Evolutionary conservation across 2,329 filamentous ascomycete genomes (phyloP), one percentile per base, ranked within the genome.

Genomic region (Capronia coronata): DNA sequence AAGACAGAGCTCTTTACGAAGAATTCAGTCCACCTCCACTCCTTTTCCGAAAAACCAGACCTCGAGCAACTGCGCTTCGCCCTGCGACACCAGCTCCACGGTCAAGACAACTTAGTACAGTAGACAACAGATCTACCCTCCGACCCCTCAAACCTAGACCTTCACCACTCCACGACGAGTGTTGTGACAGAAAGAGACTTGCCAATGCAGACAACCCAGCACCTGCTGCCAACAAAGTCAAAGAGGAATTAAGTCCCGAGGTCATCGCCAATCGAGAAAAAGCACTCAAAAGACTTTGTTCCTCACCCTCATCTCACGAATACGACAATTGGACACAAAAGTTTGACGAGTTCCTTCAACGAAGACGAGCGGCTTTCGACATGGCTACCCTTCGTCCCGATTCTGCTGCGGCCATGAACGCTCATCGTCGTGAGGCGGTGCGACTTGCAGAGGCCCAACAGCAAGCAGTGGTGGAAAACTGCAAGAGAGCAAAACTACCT

Each of bases 351-450:
- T 19, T 18, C 34, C 34, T 37, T 37, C 43, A 46, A 35, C 39
- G 30, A 40, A 42, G 64, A 65, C 3, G 68, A 72, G 43, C 71
- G 72, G 40, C 21, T 23, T 51, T 46, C 43, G 52, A 29, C 29
- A 60, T 60, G 58, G 47, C 49, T 32, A 55, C 35, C 38, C 48
- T 55, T 38, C 53, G 46, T 48, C 55, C 55, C 11, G 44, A 48
- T 11, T 59, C 57, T n/a, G 54, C 53, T 37, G 51, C 52, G 48
- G 69, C 71, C 11, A 67, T 74, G 54, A 72, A 70, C n/a, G 69
- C 68, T 48, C 71, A 74, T 54, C 72, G 72, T 49, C 65, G 66
- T n/a, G 71, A 74, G 56, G 71, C 71, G 3, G 70, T 74, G 39
- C 68, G 67, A 41, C 61, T 74, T 19, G 72, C 72, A 1, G 64